Base-by-base conservation (phyloP, 176 grass and related monocot genomes). In the Aegilops tauschii region DNA sequence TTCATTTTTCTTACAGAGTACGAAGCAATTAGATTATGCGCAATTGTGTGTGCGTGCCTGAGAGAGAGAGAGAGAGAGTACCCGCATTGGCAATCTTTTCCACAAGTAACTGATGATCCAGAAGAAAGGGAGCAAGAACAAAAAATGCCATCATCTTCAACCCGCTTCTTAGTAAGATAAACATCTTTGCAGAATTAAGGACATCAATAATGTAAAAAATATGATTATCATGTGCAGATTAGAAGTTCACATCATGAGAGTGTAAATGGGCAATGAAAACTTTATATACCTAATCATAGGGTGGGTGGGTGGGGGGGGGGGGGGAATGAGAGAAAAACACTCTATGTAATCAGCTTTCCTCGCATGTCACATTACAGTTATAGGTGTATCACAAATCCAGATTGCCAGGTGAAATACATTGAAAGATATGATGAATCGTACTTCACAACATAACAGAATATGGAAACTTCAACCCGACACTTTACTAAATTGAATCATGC, bases 141-240 rank as follows among this genome's bases (percentile, higher is more conserved):
- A 70, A 92, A 96, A 34, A 98, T 94, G 28, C 93, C 96, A 86
- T 98, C 90, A 89, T 98, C 96, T 76, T 98, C 93, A 83, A 93
- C 73, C 49, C 86, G 84, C 76, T 78, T 92, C 89, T 93, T 95
- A 82, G 85, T 95, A 50, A 90, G 87, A 87, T 94, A 94, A 44
- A 91, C 54, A 90, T 95, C 95, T 97, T 93, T 21, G 21, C 10
- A 87, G 50, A 84, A 80, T 85, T 86, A 94, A 87, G 92, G 84
- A 18, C 36, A 87, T 70, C 27, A 73, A 63, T n/a, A 87, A 75
- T 52, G 56, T 59, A 1, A 59, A 59, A 59, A 59, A 3, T 21
- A 21, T 59, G 56, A 59, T 59, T 64, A 14, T 28, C 49, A 37
- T 29, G 13, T 61, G 59, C 34, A 49, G 56, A 29, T 74, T 62